Evolutionary conservation across 805 yeast species (phyloP).

Genomic region (Yamadazyma laniorum): DNA sequence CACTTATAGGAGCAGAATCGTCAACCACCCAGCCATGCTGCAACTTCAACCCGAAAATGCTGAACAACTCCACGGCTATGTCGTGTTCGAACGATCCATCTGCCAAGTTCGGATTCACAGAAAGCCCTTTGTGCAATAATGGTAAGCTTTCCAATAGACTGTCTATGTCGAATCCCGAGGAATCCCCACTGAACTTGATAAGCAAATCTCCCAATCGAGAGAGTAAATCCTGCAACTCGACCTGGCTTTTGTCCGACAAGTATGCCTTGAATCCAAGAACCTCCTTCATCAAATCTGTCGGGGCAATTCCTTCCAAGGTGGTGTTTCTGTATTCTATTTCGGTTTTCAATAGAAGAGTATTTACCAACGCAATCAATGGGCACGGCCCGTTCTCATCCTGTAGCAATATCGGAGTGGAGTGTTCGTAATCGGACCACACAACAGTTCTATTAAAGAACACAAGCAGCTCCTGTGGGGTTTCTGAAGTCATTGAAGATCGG

Average conservation of each 20-base stretch:
- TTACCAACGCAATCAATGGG: slow-evolving; percentile 75
- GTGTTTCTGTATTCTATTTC: slow-evolving; percentile 23
- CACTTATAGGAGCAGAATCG: slow-evolving; percentile 13
- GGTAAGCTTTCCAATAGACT: slow-evolving; percentile 58
- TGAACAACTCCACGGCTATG: slow-evolving; percentile 55
- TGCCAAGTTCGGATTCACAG: slow-evolving; percentile 64
- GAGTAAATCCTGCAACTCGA: slow-evolving; percentile 10
- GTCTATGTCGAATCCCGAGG: slow-evolving; percentile 18
- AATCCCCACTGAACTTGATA: slow-evolving; percentile 11
- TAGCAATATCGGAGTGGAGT: slow-evolving; percentile 55
- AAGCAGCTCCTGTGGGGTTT: too few relatives aligned
- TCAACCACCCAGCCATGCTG: slow-evolving; percentile 86
- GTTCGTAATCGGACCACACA: slow-evolving; percentile 36
- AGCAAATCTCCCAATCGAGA: slow-evolving; percentile 13
- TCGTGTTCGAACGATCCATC: slow-evolving; percentile 50
- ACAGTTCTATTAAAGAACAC: slow-evolving; percentile 10
- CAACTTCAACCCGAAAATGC: slow-evolving; percentile 55
- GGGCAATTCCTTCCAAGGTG: slow-evolving; percentile 9
- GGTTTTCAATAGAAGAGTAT: slow-evolving; percentile 57
- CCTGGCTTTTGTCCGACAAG: neutral
- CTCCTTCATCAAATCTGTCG: slow-evolving; percentile 3
- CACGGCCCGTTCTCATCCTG: slow-evolving; percentile 89
- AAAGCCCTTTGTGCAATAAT: slow-evolving; percentile 63
- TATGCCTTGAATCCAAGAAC: slow-evolving; percentile 5
- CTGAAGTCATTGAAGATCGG: too few relatives aligned